Percentiles rank a stretch among this genome's conserved stretches.
These are phyloP conservation scores for Tetraselmis striata DNA, from an alignment of 139 green algal genomes.

Conservation along the genomic window DNA sequence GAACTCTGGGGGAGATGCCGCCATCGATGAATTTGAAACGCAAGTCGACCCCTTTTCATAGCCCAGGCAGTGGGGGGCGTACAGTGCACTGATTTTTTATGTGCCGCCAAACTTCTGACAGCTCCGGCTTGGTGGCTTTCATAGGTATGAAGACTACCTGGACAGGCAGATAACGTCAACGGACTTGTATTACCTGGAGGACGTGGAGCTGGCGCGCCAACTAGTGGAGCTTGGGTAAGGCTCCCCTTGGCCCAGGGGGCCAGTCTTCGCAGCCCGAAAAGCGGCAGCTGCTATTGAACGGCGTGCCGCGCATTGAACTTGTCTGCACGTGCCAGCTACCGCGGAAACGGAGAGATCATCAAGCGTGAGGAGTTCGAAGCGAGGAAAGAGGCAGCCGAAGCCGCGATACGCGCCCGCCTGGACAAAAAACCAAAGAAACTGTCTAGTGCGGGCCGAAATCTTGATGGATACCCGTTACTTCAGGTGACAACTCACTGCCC, in stretches of 20 bases:
- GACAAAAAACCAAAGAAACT: slow-evolving; percentile 72
- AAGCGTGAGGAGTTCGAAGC: slow-evolving; percentile 80
- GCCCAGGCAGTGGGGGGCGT: not conserved
- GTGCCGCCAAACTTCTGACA: no score
- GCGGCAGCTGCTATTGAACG: not conserved
- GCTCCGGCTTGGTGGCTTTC: not conserved
- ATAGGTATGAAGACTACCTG: slow-evolving; percentile 87
- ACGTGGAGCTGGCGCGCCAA: slow-evolving; percentile 65
- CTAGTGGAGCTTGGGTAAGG: slow-evolving; percentile 74
- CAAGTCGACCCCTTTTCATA: not conserved
- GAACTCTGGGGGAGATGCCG: not conserved
- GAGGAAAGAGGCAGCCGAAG: slow-evolving; percentile 65
- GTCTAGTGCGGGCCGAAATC: slow-evolving; percentile 57
- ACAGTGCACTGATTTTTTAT: not conserved
- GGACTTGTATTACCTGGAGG: slow-evolving; percentile 81
- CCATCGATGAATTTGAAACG: not conserved
- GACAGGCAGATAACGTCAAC: slow-evolving; percentile 74
- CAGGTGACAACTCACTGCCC: slow-evolving; percentile 34
- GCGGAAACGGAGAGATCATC: slow-evolving; percentile 82
- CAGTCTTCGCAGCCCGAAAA: not conserved
- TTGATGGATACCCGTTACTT: slow-evolving; percentile 63
- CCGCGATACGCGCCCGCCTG: slow-evolving; percentile 45
- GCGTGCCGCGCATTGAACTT: no score
- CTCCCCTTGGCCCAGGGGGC: not conserved
- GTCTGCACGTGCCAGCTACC: slow-evolving; percentile 56